A percentile compares a stretch with the other conserved stretches of the same genome.
Conservation (phyloP, 2,329 filamentous ascomycete species). For the Penicillium sclerotiorum region DNA sequence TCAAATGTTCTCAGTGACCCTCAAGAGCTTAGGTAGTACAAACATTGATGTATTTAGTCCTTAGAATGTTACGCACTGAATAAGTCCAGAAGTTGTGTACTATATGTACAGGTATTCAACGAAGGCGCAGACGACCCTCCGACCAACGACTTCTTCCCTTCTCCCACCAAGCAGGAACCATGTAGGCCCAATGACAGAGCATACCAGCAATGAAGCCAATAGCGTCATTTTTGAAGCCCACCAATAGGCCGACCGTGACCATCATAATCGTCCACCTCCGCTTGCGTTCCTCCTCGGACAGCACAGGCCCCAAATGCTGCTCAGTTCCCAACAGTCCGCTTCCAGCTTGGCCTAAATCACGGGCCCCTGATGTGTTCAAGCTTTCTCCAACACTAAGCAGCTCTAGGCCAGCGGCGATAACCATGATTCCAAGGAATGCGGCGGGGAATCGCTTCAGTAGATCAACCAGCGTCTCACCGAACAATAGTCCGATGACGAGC, state of each 20-base stretch:
- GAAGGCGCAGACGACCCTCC: slow-evolving; percentile 35
- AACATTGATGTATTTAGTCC: too few relatives aligned
- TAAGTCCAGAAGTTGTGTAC: too few relatives aligned
- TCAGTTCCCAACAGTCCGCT: slow-evolving; percentile 40
- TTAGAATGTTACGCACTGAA: too few relatives aligned
- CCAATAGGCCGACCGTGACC: slow-evolving; percentile 76
- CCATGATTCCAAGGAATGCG: slow-evolving; percentile 80
- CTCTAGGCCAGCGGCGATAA: slow-evolving; percentile 85
- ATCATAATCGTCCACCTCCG: slow-evolving; percentile 89
- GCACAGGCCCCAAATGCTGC: slow-evolving; percentile 30
- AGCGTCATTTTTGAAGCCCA: slow-evolving; percentile 88
- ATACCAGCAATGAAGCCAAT: slow-evolving; percentile 83
- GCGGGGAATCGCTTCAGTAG: slow-evolving; percentile 74
- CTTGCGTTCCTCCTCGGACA: slow-evolving; percentile 68
- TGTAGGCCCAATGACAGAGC: slow-evolving; percentile 73
- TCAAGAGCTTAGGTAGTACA: too few relatives aligned
- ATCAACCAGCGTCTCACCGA: slow-evolving; percentile 72
- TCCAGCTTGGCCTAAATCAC: slow-evolving; percentile 52
- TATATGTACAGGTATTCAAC: background rate
- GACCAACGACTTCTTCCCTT: slow-evolving; percentile 28
- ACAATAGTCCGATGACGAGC: slow-evolving; percentile 71
- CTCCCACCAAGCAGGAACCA: slow-evolving; percentile 36
- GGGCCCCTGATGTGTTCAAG: slow-evolving; percentile 73
- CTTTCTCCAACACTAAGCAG: slow-evolving; percentile 82
- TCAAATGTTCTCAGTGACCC: too few relatives aligned